Evolutionary conservation across 306 rosid genomes (phyloP).

Genomic region (Rosa multiflora): DNA sequence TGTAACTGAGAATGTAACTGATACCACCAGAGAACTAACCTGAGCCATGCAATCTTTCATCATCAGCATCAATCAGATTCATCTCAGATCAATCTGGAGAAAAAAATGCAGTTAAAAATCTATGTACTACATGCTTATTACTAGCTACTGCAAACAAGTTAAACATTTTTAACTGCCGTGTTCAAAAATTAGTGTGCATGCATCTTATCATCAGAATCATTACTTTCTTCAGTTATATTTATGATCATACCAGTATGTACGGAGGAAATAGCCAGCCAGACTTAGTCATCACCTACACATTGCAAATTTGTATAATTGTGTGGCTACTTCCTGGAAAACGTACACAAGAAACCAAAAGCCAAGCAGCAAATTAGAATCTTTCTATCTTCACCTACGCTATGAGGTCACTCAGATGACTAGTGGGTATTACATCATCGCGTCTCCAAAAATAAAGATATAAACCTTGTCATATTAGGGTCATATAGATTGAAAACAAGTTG

Average conservation of each 20-base stretch:
- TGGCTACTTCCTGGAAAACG: not conserved
- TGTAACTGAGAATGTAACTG: not conserved
- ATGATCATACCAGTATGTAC: no score
- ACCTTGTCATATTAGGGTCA: not conserved
- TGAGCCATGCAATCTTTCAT: not conserved
- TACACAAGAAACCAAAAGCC: not conserved
- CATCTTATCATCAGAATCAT: no score
- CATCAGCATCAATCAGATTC: not conserved
- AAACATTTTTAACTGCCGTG: not conserved
- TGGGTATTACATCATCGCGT: not conserved
- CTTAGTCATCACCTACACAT: not conserved
- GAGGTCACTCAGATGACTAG: not conserved
- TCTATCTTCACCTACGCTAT: not conserved
- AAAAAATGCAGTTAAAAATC: not conserved
- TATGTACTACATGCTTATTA: not conserved
- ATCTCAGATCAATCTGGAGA: not conserved
- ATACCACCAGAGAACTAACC: not conserved
- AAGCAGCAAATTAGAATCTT: constrained; percentile 3
- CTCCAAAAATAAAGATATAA: not conserved
- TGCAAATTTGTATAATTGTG: not conserved
- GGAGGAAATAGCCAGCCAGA: no score
- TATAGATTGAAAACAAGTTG: not conserved
- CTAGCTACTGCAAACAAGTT: not conserved
- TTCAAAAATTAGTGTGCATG: no score
- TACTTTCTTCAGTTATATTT: no score